These are phyloP conservation scores for Boeremia lycopersici DNA, from an alignment of 2,329 filamentous ascomycete species.

Conservation along the genomic window DNA sequence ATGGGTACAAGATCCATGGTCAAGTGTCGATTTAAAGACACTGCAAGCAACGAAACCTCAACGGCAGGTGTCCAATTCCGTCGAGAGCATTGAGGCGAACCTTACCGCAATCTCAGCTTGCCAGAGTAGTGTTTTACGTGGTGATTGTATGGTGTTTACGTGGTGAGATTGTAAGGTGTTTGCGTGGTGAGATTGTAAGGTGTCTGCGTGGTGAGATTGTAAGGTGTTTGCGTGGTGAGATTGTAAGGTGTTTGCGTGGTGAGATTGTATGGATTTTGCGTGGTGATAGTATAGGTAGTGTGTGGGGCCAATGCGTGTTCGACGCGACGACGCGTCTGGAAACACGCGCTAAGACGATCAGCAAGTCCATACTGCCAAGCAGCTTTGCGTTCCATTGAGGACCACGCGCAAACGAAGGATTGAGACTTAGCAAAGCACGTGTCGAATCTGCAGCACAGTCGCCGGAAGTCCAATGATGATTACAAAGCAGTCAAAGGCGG, in stretches of 20 bases:
- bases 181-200: too few species aligned
- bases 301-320: neutral
- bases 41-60: neutral
- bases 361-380: neutral
- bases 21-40: neutral
- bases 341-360: neutral
- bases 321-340: constrained; percentile 4
- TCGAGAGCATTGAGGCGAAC: neutral
- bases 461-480: neutral
- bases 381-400: neutral
- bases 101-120: neutral
- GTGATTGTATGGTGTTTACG: too few species aligned
- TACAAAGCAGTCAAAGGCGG: neutral
- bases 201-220: too few species aligned
- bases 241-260: too few species aligned
- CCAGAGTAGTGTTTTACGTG: neutral
- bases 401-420: neutral
- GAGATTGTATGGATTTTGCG: too few species aligned
- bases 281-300: neutral
- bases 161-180: too few species aligned
- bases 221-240: too few species aligned
- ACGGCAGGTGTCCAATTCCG: neutral
- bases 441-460: neutral
- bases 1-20: neutral
- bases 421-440: neutral